Base-by-base conservation (phyloP, 2,329 filamentous ascomycete species). In the Acephala macrosclerotiorum region DNA sequence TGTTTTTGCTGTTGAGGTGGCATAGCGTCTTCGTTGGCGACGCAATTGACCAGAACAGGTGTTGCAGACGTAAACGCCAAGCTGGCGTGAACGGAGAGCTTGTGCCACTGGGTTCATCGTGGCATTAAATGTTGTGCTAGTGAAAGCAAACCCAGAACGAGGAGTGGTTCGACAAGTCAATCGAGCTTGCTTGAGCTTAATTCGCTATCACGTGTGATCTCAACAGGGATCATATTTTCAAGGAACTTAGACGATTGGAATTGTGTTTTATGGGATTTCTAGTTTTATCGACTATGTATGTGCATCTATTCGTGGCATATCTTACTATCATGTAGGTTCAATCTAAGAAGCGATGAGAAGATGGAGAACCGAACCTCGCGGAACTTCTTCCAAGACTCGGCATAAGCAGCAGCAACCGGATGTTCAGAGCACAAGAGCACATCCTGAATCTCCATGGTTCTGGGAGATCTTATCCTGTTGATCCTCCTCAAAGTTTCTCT, bases 401-500 rank as follows among this genome's bases (percentile, higher is more conserved):
- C 62, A 69, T 56, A 68, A 67, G 73, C 70, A 74, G 71, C 72
- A 73, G 70, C 71, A 72, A 71, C 67, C 71, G 65, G 69, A 42
- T 22, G 16, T 59, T 60, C 60, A 63, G 58, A 47, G 64, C 25
- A 14, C 29, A 33, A 33, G 9, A 33, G 29, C 55, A 20, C 11
- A 53, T 64, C 63, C 26, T 55, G 35, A 63, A 62, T 20, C 11
- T 16, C 47, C 42, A 26, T 68, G 69, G 59, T 68, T 70, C 70
- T 73, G 69, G 70, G 68, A 74, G 70, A 69, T 73, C 73, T 58
- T 65, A 66, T 66, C 61, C 60, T 61, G 26, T 62, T 61, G 51
- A 42, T 65, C 58, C 58, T 33, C 49, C 58, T 33, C 36, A 35
- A 53, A 42, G 55, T 42, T 22, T 29, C 36, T 49, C 45, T 42